These are phyloP conservation scores for Puccinellia tenuiflora DNA, from an alignment of 176 grass and related monocot genomes.

Conservation along the genomic window DNA sequence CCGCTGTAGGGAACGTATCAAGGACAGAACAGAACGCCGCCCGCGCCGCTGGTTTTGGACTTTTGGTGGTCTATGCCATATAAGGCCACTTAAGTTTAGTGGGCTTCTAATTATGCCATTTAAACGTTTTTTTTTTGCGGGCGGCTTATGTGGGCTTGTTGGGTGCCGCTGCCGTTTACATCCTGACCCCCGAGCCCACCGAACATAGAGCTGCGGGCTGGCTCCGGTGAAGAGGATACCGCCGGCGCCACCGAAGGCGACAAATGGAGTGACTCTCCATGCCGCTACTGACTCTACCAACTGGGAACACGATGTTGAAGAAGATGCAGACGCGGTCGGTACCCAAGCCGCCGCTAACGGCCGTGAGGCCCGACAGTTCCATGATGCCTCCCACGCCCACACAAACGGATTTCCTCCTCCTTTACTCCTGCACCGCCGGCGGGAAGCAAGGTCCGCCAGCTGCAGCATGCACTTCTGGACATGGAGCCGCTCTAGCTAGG, in stretches of 20 bases:
- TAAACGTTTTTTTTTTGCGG: too few relatives aligned
- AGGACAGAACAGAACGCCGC: too few relatives aligned
- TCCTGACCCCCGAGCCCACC: too few relatives aligned
- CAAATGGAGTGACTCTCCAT: not conserved
- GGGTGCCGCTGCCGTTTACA: too few relatives aligned
- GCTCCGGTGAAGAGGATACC: not conserved
- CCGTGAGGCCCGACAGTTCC: conserved; percentile 30
- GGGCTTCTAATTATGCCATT: too few relatives aligned
- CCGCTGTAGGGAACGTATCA: too few relatives aligned
- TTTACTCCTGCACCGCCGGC: not conserved
- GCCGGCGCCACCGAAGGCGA: not conserved
- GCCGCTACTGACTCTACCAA: conserved; percentile 16
- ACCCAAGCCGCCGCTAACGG: conserved; percentile 29
- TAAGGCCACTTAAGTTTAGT: too few relatives aligned
- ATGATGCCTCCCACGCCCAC: conserved; percentile 40
- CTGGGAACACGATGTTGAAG: too few relatives aligned
- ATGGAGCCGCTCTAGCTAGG: not conserved
- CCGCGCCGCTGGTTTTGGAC: too few relatives aligned
- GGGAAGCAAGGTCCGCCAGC: not conserved
- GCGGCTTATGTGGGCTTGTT: too few relatives aligned
- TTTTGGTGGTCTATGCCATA: too few relatives aligned
- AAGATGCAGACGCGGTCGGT: conserved; percentile 36
- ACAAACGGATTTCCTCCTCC: not conserved
- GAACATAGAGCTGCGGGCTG: too few relatives aligned
- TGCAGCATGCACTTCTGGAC: not conserved